A percentile compares a stretch with the other conserved stretches of the same genome.
phyloP scores from a whole-genome alignment of 1,284 basidiomycete genomes.

The Stereum hirsutum region DNA sequence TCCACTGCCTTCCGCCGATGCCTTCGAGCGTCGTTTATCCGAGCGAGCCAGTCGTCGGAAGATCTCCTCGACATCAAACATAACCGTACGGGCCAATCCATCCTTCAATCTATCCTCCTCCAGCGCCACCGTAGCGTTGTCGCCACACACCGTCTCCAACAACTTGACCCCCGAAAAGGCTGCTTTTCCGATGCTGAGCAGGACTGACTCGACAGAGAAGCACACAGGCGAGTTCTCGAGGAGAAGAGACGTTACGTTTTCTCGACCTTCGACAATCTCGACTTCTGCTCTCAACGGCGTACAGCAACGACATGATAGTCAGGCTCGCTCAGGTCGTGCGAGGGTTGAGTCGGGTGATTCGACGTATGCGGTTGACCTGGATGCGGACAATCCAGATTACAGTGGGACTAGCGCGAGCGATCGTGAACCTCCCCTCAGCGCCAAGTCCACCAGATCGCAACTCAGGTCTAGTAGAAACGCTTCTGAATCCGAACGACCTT shows the following conservation, averaged over 20 bases:
- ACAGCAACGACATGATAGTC: conserved; percentile 36
- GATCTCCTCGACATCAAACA: conserved; percentile 35
- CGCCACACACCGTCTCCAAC: conserved; percentile 50
- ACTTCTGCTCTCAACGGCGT: conserved; percentile 45
- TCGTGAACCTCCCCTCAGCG: conserved; percentile 25
- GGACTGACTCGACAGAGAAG: conserved; percentile 32
- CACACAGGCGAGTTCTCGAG: conserved; percentile 18
- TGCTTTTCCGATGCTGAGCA: conserved; percentile 30
- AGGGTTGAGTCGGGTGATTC: too few relatives aligned
- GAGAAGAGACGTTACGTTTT: conserved; percentile 46
- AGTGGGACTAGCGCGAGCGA: conserved; percentile 6
- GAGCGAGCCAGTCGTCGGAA: conserved; percentile 28
- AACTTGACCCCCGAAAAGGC: conserved; percentile 24
- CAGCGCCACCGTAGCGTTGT: conserved; percentile 61
- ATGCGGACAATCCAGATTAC: not conserved
- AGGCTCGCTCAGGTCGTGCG: conserved; percentile 27
- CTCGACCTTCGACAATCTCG: conserved; percentile 44
- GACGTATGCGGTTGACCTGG: conserved; percentile 1
- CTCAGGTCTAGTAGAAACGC: too few relatives aligned
- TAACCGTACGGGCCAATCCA: conserved; percentile 42
- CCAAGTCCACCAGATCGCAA: too few relatives aligned
- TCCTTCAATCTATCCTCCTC: conserved; percentile 40
- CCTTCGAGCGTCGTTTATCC: conserved; percentile 20
- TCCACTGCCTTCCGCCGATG: conserved; percentile 46
- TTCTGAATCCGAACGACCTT: conserved; percentile 41